Percentiles rank a stretch among this genome's conserved stretches.
These are phyloP conservation scores for Sphaerostilbella broomeana DNA, from an alignment of 2,329 filamentous ascomycete species.

Conservation along the genomic window DNA sequence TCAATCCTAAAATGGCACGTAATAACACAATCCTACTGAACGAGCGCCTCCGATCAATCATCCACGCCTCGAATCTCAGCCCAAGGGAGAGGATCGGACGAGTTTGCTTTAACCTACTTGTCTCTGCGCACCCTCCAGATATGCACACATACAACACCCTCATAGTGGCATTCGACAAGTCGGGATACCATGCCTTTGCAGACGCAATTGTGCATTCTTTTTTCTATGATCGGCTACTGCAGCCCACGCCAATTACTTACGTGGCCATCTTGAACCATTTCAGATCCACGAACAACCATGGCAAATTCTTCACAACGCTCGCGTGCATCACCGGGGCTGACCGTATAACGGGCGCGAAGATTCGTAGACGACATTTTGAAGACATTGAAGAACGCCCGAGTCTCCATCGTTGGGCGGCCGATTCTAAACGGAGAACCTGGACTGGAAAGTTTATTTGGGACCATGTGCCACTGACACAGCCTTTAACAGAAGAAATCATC, in stretches of 20 bases:
- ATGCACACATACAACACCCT: slow-evolving; percentile 66
- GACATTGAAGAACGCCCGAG: slow-evolving; percentile 24
- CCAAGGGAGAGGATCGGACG: slow-evolving; percentile 31
- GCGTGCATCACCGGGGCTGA: slow-evolving; percentile 41
- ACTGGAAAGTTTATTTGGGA: slow-evolving; percentile 33
- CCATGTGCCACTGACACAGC: slow-evolving; percentile 31
- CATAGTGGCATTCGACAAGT: slow-evolving; percentile 55
- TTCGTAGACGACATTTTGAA: slow-evolving; percentile 29
- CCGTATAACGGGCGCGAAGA: slow-evolving; percentile 30
- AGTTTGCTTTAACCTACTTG: slow-evolving; percentile 60
- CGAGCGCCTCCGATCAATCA: slow-evolving; percentile 23
- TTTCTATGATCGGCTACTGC: slow-evolving; percentile 36
- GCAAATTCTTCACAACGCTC: slow-evolving; percentile 39
- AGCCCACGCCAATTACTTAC: slow-evolving; percentile 43
- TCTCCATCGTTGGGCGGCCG: slow-evolving; percentile 25
- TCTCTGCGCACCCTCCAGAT: slow-evolving; percentile 54
- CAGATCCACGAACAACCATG: slow-evolving; percentile 33
- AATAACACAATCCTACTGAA: slow-evolving; percentile 25
- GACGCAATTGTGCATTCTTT: slow-evolving; percentile 48
- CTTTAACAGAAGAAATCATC: slow-evolving; percentile 41
- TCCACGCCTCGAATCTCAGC: slow-evolving; percentile 19
- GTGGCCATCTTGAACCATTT: slow-evolving; percentile 47
- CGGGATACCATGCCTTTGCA: slow-evolving; percentile 43
- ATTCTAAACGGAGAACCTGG: slow-evolving; percentile 19
- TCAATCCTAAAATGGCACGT: slow-evolving; percentile 22